Evolutionary conservation across 2,329 filamentous ascomycete species (phyloP), one percentile per base, ranked within the genome.

Genomic region (Aureobasidium musti): DNA sequence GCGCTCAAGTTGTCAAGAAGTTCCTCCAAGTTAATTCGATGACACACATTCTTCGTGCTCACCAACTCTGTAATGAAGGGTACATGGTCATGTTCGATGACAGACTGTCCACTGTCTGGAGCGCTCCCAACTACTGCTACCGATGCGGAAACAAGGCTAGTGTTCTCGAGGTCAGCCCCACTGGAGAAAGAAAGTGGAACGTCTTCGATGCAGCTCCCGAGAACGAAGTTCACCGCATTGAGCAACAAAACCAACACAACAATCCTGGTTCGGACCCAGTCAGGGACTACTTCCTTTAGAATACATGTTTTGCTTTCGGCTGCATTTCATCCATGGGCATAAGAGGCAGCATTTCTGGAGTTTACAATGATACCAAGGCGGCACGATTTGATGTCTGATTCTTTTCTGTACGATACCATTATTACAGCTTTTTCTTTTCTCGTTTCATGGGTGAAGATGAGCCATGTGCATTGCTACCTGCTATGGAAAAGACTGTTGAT

Each of bases 21-120:
- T 99, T 99, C 78, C 83, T 99, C 37, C 91, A 95, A 72, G 93
- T 99, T 73, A 99, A 99, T 79, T 90, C 87, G 77, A 98, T 99
- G 93, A 94, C 90, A 37, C 95, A 99, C 78, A 99, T 99, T 70
- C 83, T 99, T 66, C 91, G 95, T 28, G 95, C 95, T n/a, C 95
- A 99, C 79, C 95, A 99, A 81, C 86, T 99, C 5, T 99, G 95
- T 77, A 95, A 99, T 78, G 95, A 99, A 80, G 95, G 95, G 0
- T 99, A 94, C 78, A 95, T 98, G 80, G 91, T 98, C 54, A 86
- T 99, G 19, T 99, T 97, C 77, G 94, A 98, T 74, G 94, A 98
- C 78, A 87, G 90, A 19, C 81, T 99, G 43, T 97, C 92, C 77
- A 99, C 95, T 0, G 95, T 99, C 7, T 99, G 95, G 95, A 97